These are phyloP conservation scores for Simmondsia chinensis DNA, from an alignment of 148 eudicot species.

Conservation along the genomic window DNA sequence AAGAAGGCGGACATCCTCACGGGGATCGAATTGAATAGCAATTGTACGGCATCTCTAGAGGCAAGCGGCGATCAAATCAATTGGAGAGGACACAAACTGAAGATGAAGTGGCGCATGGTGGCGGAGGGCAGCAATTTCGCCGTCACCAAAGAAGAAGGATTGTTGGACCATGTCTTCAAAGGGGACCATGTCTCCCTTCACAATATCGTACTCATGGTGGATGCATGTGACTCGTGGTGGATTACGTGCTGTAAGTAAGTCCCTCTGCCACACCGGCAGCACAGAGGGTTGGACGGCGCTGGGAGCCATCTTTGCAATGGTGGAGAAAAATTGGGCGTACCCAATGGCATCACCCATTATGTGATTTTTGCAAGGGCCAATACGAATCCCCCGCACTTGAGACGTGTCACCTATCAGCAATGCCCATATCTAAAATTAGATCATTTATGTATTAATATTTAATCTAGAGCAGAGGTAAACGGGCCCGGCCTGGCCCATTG, in stretches of 20 bases:
- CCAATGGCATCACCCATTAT: neutral
- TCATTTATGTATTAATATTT: no score
- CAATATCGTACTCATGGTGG: neutral
- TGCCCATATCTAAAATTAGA: no score
- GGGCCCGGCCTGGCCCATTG: no score
- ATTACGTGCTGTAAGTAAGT: neutral
- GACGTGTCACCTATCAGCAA: constrained; percentile 9
- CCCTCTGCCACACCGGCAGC: constrained; percentile 4
- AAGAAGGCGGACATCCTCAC: neutral
- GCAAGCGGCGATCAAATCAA: constrained; percentile 3
- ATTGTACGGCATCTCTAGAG: constrained; percentile 8
- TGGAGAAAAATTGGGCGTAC: neutral
- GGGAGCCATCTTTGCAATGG: neutral
- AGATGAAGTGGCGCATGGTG: neutral
- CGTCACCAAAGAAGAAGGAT: neutral
- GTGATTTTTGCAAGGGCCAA: neutral
- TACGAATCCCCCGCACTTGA: constrained; percentile 6
- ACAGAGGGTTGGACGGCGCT: neutral
- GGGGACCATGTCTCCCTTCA: neutral
- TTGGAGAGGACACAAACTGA: neutral
- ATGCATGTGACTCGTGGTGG: constrained; percentile 4
- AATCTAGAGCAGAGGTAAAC: no score
- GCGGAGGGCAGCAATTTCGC: neutral
- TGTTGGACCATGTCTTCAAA: constrained; percentile 1
- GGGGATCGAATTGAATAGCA: neutral